phyloP scores from a whole-genome alignment of 2,329 filamentous ascomycete species.

The Clathrospora elynae region DNA sequence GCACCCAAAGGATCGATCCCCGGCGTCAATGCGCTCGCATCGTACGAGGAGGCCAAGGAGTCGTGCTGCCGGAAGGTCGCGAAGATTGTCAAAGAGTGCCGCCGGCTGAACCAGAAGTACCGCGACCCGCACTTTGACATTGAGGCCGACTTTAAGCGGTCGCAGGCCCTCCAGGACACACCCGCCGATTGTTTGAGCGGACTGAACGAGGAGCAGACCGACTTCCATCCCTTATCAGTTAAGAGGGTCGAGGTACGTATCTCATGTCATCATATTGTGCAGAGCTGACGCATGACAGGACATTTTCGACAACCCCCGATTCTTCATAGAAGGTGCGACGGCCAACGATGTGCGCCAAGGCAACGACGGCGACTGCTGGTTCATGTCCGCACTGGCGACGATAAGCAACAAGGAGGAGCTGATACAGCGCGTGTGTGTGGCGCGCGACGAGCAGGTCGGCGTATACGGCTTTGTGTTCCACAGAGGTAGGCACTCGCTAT shows the following conservation, averaged over 20 bases:
- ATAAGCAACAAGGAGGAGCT: slow-evolving; percentile 73
- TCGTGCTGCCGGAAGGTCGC: slow-evolving; percentile 68
- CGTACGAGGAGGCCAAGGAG: slow-evolving; percentile 73
- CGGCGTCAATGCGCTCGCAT: slow-evolving; percentile 67
- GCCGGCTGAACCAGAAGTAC: slow-evolving; percentile 82
- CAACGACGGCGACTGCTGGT: slow-evolving; percentile 81
- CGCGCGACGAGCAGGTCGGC: slow-evolving; percentile 71
- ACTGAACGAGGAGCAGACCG: slow-evolving; percentile 46
- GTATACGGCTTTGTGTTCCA: slow-evolving; percentile 88
- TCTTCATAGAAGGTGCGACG: slow-evolving; percentile 77
- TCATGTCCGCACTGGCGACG: slow-evolving; percentile 79
- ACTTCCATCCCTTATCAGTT: slow-evolving; percentile 69
- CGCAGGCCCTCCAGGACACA: slow-evolving; percentile 37
- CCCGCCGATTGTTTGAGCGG: slow-evolving; percentile 58
- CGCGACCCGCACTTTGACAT: slow-evolving; percentile 86
- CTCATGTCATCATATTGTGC: neutral
- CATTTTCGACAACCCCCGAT: slow-evolving; percentile 76
- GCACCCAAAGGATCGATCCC: slow-evolving; percentile 59
- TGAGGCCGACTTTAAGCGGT: slow-evolving; percentile 71
- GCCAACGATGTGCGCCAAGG: slow-evolving; percentile 81
- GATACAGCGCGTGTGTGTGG: slow-evolving; percentile 76
- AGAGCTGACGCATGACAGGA: slow-evolving; percentile 58
- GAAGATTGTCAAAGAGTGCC: slow-evolving; percentile 67
- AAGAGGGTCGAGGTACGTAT: slow-evolving; percentile 66
- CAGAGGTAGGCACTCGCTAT: slow-evolving; percentile 55